phyloP scores from a whole-genome alignment of 169 alveolate genomes.

The Plasmodium inui region DNA sequence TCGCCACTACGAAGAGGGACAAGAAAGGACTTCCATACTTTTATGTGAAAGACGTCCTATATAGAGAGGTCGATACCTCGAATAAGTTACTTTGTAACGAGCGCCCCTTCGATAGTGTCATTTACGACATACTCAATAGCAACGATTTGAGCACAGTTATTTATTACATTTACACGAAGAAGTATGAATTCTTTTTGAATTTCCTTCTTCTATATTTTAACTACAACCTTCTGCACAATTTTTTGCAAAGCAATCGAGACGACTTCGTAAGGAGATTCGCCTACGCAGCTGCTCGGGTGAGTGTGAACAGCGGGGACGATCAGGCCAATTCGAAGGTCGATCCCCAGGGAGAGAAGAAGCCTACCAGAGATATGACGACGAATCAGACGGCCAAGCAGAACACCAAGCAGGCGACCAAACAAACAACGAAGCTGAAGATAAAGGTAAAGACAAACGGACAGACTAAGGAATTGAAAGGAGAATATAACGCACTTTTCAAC shows the following conservation, averaged over 20 bases:
- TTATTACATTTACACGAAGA: constrained; percentile 51
- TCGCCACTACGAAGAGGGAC: neutral
- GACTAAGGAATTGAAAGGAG: neutral
- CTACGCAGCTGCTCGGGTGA: neutral
- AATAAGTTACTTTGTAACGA: constrained; percentile 6
- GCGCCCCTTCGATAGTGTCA: neutral
- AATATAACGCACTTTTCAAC: constrained; percentile 9
- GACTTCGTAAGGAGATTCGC: neutral
- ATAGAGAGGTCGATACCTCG: constrained; percentile 12
- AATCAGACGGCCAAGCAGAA: neutral
- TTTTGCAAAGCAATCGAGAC: constrained; percentile 2
- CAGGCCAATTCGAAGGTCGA: neutral
- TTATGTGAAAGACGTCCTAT: constrained; percentile 11
- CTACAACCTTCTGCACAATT: constrained; percentile 24
- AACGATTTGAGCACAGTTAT: constrained; percentile 36
- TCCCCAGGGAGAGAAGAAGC: neutral
- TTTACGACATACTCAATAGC: constrained; percentile 30
- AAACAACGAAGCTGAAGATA: neutral
- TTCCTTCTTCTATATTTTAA: constrained; percentile 42
- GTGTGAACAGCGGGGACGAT: neutral
- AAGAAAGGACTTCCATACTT: constrained; percentile 27
- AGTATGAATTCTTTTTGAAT: constrained; percentile 48
- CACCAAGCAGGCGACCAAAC: neutral
- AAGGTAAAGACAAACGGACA: neutral
- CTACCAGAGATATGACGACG: neutral